These are phyloP conservation scores for Colletotrichum spinosum DNA, from an alignment of 2,329 filamentous ascomycete species.

Conservation along the genomic window DNA sequence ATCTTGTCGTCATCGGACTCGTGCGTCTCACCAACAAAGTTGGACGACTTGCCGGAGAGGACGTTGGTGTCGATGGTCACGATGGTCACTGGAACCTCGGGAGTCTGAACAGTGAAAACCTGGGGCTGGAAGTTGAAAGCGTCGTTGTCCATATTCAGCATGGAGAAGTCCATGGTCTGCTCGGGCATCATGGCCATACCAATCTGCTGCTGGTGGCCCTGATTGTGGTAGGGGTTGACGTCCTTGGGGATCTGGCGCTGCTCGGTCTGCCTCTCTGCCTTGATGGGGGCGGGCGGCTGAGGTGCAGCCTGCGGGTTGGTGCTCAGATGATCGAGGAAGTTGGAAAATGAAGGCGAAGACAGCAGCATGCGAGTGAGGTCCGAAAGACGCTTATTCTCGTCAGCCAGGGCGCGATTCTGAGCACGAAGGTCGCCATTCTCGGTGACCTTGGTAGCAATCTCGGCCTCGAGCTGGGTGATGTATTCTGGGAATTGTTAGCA, in stretches of 20 bases:
- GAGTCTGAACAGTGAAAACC: conserved; percentile 81
- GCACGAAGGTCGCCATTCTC: conserved; percentile 84
- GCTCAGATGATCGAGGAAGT: conserved; percentile 79
- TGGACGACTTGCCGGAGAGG: conserved; percentile 78
- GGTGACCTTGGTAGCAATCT: conserved; percentile 85
- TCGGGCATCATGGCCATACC: conserved; percentile 88
- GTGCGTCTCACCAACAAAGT: conserved; percentile 61
- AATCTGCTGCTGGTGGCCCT: conserved; percentile 73
- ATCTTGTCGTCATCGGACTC: conserved; percentile 65
- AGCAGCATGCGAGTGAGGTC: conserved; percentile 86
- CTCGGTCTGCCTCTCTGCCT: conserved; percentile 41
- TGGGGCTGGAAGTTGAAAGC: conserved; percentile 73
- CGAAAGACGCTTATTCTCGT: conserved; percentile 85
- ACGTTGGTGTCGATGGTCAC: conserved; percentile 68
- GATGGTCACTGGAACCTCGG: conserved; percentile 71
- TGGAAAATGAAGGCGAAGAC: conserved; percentile 83
- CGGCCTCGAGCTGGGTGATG: conserved; percentile 91
- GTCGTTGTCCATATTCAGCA: conserved; percentile 70
- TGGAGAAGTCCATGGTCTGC: conserved; percentile 78
- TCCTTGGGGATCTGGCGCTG: conserved; percentile 70
- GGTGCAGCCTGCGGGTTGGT: conserved; percentile 63
- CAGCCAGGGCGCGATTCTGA: conserved; percentile 83
- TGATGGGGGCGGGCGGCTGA: conserved; percentile 50
- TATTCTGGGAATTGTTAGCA: conserved; percentile 75
- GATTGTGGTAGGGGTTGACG: conserved; percentile 68